phyloP scores from a whole-genome alignment of 2,329 filamentous ascomycete species.

The Alternaria sp. region DNA sequence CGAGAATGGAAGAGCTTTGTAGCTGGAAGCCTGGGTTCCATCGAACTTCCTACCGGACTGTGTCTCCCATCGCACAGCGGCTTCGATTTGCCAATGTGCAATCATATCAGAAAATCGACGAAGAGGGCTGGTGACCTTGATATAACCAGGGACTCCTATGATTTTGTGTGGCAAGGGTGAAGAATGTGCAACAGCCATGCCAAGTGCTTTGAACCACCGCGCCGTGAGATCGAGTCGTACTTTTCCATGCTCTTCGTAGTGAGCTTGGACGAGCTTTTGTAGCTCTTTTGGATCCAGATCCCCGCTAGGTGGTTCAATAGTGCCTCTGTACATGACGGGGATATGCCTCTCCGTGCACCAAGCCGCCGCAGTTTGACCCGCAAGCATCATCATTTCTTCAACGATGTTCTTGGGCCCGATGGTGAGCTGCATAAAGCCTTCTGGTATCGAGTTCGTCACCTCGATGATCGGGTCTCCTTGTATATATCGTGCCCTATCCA shows the following conservation, averaged over 20 bases:
- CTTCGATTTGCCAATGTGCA: conserved; percentile 69
- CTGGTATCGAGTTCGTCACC: conserved; percentile 14
- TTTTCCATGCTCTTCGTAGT: conserved; percentile 45
- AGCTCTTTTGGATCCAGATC: conserved; percentile 25
- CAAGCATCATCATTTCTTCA: conserved; percentile 61
- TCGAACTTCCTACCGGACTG: conserved; percentile 53
- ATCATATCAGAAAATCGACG: conserved; percentile 67
- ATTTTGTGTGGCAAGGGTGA: conserved; percentile 57
- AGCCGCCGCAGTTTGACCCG: conserved; percentile 56
- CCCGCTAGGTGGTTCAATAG: conserved; percentile 28
- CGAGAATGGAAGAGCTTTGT: conserved; percentile 62
- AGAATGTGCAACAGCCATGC: conserved; percentile 53
- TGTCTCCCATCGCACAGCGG: conserved; percentile 64
- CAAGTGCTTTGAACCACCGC: conserved; percentile 52
- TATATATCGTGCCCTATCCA: conserved; percentile 45
- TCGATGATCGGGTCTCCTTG: conserved; percentile 56
- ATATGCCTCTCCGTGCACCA: conserved; percentile 62
- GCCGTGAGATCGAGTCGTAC: conserved; percentile 48
- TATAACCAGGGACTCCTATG: conserved; percentile 61
- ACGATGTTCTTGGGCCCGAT: conserved; percentile 40
- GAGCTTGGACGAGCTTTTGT: conserved; percentile 45
- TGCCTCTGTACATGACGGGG: conserved; percentile 59
- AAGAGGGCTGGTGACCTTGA: conserved; percentile 66
- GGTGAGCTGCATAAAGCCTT: conserved; percentile 14
- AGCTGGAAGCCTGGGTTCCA: conserved; percentile 16